Evolutionary conservation across 257 asterid species (phyloP).

Genomic region (Asclepias syriaca): DNA sequence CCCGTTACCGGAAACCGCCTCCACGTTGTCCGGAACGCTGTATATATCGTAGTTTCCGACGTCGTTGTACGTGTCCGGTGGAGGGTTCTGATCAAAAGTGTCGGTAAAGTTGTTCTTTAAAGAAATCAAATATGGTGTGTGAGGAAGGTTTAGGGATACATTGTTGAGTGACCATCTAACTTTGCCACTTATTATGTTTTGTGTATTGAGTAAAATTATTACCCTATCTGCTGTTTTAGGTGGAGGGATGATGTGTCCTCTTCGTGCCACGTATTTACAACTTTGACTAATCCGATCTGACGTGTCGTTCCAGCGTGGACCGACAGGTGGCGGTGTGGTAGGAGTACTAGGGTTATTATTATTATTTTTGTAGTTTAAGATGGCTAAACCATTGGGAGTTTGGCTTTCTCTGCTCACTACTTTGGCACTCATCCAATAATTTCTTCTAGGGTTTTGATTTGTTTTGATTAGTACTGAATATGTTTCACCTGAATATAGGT

Average conservation of each 20-base stretch:
- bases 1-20: conserved; percentile 44
- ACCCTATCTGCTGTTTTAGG: conserved; percentile 48
- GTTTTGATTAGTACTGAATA: conserved; percentile 59
- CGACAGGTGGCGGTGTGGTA: conserved; percentile 39
- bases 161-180: conserved; percentile 65
- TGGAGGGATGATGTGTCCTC: conserved; percentile 40
- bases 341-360: conserved; percentile 27
- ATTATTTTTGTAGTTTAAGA: conserved; percentile 55
- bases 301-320: conserved; percentile 54
- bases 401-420: conserved; percentile 43
- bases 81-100: conserved; percentile 37
- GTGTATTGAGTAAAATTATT: conserved; percentile 72
- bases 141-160: conserved; percentile 56
- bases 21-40: conserved; percentile 17
- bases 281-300: conserved; percentile 41
- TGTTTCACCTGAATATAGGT: conserved; percentile 67
- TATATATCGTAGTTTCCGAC: conserved; percentile 30
- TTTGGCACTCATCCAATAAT: conserved; percentile 54
- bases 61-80: conserved; percentile 43
- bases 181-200: conserved; percentile 40
- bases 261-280: conserved; percentile 30
- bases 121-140: conserved; percentile 65
- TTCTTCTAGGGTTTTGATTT: conserved; percentile 51
- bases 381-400: conserved; percentile 52
- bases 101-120: conserved; percentile 32